Percentiles rank a stretch among this genome's conserved stretches.
Evolutionary conservation across 345 rosid species (phyloP).

Genomic region (Rhodamnia argentea): DNA sequence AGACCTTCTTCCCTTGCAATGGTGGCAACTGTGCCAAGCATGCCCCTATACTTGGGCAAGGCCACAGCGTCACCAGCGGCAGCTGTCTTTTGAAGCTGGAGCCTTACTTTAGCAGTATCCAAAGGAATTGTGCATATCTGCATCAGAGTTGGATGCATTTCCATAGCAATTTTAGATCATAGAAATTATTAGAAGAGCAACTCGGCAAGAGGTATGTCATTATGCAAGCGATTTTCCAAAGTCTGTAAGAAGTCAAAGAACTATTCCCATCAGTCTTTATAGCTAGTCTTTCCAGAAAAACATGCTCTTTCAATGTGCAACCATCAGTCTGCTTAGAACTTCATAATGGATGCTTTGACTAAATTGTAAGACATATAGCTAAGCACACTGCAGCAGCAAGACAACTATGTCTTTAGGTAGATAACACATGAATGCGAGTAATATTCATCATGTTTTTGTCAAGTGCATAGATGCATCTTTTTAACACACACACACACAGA

Average conservation of each 20-base stretch:
- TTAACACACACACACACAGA: neutral
- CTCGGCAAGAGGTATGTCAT: neutral
- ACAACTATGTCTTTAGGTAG: neutral
- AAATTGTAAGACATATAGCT: neutral
- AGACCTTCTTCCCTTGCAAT: conserved; percentile 94
- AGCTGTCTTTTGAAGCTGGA: conserved; percentile 86
- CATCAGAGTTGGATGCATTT: conserved; percentile 3
- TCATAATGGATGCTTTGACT: neutral
- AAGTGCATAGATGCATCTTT: neutral
- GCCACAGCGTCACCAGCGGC: conserved; percentile 42
- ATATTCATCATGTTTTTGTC: neutral
- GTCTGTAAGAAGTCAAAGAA: neutral
- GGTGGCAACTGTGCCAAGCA: conserved; percentile 88
- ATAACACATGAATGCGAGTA: neutral
- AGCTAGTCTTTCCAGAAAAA: neutral
- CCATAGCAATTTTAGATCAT: neutral
- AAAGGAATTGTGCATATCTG: conserved; percentile 94
- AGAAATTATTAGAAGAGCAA: neutral
- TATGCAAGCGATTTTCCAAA: neutral
- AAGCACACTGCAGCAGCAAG: neutral
- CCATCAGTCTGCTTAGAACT: neutral
- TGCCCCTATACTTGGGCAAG: conserved; percentile 74
- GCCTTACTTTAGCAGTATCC: conserved; percentile 99
- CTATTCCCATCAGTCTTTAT: neutral
- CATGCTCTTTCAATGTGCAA: neutral